Evolutionary conservation across 345 rosid species (phyloP).

Genomic region (Bruguiera sexangula): DNA sequence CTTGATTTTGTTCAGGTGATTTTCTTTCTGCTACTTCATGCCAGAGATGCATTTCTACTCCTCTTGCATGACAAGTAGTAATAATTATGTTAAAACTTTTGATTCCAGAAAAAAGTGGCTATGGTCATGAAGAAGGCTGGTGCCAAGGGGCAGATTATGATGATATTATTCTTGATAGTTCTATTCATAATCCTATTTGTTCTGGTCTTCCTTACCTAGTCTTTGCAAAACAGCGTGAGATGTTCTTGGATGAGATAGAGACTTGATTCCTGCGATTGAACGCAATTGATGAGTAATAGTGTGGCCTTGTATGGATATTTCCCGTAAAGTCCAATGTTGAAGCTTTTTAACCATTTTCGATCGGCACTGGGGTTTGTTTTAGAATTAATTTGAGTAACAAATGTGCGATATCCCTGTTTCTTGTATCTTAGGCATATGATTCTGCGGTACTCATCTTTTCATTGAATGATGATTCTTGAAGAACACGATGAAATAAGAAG

Average conservation of each 20-base stretch:
- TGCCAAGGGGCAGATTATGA: conserved; percentile 88
- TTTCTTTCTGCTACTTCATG: background rate
- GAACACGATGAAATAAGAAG: too few relatives aligned
- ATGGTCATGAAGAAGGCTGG: conserved; percentile 99
- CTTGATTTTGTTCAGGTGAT: conserved; percentile 94
- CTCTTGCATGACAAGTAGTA: background rate
- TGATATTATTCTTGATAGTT: conserved; percentile 74
- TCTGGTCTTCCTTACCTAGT: conserved; percentile 62
- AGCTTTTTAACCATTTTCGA: too few relatives aligned
- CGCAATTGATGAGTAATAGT: too few relatives aligned
- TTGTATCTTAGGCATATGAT: background rate
- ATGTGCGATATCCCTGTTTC: background rate
- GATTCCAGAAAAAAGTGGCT: conserved; percentile 86
- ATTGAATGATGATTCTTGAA: too few relatives aligned
- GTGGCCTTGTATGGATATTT: too few relatives aligned
- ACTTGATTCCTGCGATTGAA: background rate
- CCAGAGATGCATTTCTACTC: too few relatives aligned
- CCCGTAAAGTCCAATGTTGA: too few relatives aligned
- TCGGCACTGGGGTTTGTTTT: background rate
- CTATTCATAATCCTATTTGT: conserved; percentile 84
- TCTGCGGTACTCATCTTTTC: too few relatives aligned
- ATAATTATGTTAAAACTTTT: background rate
- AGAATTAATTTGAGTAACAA: background rate
- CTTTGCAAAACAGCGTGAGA: background rate
- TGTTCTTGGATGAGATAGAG: background rate